Percentiles rank a stretch among this genome's conserved stretches.
Conservation (phyloP, 208 protist species). For the Lotmaria passim region DNA sequence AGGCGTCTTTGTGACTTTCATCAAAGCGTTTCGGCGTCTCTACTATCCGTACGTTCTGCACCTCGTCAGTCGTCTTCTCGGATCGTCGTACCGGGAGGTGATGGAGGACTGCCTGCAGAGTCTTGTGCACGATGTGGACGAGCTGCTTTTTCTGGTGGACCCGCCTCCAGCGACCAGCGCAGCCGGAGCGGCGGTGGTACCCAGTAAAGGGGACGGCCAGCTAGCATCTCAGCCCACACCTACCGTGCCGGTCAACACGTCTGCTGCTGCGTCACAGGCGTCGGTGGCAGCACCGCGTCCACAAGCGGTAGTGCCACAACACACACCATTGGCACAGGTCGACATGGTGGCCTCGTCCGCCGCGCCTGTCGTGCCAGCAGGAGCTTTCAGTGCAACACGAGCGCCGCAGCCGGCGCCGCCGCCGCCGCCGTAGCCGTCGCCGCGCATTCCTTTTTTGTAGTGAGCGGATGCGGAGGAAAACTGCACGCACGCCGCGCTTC, state of each 20-base stretch:
- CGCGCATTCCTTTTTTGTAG: no score
- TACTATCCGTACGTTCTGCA: conserved; percentile 69
- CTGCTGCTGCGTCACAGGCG: no score
- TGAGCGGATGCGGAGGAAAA: no score
- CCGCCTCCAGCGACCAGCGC: conserved; percentile 19
- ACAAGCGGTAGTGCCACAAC: no score
- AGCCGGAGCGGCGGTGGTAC: neutral
- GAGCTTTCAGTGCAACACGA: no score
- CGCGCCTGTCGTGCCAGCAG: no score
- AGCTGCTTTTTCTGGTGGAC: conserved; percentile 20
- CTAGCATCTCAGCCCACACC: neutral
- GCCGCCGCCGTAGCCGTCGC: no score
- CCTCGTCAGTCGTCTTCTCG: conserved; percentile 52
- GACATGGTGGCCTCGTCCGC: no score
- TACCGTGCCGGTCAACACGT: neutral
- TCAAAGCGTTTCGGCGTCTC: conserved; percentile 60
- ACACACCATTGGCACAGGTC: no score
- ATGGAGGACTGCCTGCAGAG: conserved; percentile 39
- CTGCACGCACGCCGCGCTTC: no score
- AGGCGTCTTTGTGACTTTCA: conserved; percentile 51
- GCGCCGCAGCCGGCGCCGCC: no score
- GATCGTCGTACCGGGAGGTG: conserved; percentile 55
- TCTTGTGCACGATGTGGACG: conserved; percentile 29
- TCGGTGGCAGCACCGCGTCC: no score
- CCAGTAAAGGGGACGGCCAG: neutral